These are phyloP conservation scores for Polygonum maritimum DNA, from an alignment of 148 eudicot species.

Conservation along the genomic window DNA sequence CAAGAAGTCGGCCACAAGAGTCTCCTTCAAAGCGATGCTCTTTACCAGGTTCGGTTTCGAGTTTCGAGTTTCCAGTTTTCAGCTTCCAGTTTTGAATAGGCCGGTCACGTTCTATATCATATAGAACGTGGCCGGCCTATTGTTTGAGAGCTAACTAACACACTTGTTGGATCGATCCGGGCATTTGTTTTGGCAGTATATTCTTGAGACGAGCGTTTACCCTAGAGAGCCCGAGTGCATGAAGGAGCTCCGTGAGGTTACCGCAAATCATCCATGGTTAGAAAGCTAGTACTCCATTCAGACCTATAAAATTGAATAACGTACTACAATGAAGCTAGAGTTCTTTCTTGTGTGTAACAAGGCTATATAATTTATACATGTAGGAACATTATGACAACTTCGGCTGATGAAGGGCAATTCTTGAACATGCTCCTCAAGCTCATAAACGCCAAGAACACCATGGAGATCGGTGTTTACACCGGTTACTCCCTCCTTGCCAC, in stretches of 20 bases:
- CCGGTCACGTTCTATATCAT: too few relatives aligned
- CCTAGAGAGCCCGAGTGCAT: slow-evolving; percentile 80
- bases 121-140: too few relatives aligned
- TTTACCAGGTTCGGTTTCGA: slow-evolving; percentile 50
- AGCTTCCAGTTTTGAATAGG: neutral
- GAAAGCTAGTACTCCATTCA: neutral
- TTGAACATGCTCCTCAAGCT: slow-evolving; percentile 23
- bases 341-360: too few relatives aligned
- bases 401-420: slow-evolving; percentile 34
- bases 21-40: slow-evolving; percentile 80
- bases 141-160: neutral
- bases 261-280: slow-evolving; percentile 90
- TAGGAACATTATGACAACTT: slow-evolving; percentile 28
- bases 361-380: neutral
- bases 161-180: neutral
- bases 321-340: too few relatives aligned
- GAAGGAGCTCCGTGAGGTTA: slow-evolving; percentile 82
- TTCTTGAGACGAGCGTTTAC: slow-evolving; percentile 89
- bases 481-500: slow-evolving; percentile 37
- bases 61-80: neutral
- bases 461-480: slow-evolving; percentile 34
- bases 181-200: slow-evolving; percentile 34
- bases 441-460: slow-evolving; percentile 27
- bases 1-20: slow-evolving; percentile 87
- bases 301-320: neutral